These are phyloP conservation scores for Sporothrix euskadiensis DNA, from an alignment of 2,329 filamentous ascomycete species.

Conservation along the genomic window DNA sequence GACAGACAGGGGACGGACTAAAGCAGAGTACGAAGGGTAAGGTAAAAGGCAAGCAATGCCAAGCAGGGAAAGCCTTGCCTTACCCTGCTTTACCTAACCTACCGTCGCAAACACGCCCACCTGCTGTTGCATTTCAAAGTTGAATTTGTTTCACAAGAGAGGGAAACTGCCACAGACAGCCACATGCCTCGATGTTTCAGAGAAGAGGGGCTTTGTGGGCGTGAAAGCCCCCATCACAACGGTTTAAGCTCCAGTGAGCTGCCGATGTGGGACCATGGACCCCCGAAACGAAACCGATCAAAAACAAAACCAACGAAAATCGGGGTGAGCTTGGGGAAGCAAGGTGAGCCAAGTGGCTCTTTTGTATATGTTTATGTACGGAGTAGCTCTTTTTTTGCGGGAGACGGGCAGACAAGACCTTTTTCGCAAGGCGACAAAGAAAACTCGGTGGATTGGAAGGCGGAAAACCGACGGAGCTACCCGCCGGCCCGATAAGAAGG, in stretches of 20 bases:
- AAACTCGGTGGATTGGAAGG: neutral
- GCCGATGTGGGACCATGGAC: neutral
- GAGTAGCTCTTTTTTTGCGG: neutral
- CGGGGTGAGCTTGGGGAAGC: neutral
- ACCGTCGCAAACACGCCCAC: neutral
- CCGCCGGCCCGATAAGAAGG: neutral
- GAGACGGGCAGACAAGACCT: neutral
- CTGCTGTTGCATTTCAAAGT: neutral
- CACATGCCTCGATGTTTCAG: constrained; percentile 2
- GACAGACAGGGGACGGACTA: neutral
- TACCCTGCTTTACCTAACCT: neutral
- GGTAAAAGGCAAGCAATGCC: neutral
- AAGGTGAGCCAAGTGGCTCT: neutral
- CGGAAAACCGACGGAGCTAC: constrained; percentile 14
- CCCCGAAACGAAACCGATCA: constrained; percentile 10
- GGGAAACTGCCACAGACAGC: neutral
- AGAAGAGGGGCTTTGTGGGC: neutral
- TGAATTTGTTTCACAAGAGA: neutral
- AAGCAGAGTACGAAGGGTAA: neutral
- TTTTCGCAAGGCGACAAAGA: neutral
- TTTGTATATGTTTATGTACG: no score
- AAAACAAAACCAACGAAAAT: neutral
- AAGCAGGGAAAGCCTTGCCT: neutral
- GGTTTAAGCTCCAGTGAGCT: neutral
- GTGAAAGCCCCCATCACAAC: neutral